Conservation (phyloP, 2,329 filamentous ascomycete species). For the Penicillium sp. region DNA sequence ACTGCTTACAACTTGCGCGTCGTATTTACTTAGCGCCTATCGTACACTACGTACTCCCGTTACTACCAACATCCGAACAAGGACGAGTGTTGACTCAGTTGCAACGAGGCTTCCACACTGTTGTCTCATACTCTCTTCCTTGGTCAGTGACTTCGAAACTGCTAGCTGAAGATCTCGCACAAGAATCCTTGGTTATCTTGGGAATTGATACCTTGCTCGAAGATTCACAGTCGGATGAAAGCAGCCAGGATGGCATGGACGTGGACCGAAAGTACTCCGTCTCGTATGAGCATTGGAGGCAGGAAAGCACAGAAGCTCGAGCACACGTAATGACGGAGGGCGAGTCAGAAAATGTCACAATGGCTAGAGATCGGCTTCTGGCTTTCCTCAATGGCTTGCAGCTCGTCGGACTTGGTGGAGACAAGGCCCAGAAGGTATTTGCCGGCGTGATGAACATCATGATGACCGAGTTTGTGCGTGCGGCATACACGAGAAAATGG, state of each 20-base stretch:
- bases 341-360: conserved; percentile 26
- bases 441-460: conserved; percentile 55
- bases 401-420: conserved; percentile 52
- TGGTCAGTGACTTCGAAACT: conserved; percentile 40
- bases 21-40: conserved; percentile 37
- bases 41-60: conserved; percentile 31
- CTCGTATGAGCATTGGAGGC: conserved; percentile 37
- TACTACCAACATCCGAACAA: conserved; percentile 24
- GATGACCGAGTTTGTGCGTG: conserved; percentile 52
- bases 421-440: conserved; percentile 53
- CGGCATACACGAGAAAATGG: conserved; percentile 56
- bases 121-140: conserved; percentile 46
- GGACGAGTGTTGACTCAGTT: conserved; percentile 35
- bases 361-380: conserved; percentile 34
- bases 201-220: conserved; percentile 34
- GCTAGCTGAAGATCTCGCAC: conserved; percentile 43
- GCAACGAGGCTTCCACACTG: conserved; percentile 42
- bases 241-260: conserved; percentile 34
- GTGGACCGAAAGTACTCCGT: conserved; percentile 34
- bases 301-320: conserved; percentile 25
- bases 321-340: conserved; percentile 32
- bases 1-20: conserved; percentile 34
- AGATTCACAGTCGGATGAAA: conserved; percentile 16
- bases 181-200: conserved; percentile 41
- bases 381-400: conserved; percentile 45